Conservation (phyloP, 208 protist genomes). For the Angomonas deanei region DNA sequence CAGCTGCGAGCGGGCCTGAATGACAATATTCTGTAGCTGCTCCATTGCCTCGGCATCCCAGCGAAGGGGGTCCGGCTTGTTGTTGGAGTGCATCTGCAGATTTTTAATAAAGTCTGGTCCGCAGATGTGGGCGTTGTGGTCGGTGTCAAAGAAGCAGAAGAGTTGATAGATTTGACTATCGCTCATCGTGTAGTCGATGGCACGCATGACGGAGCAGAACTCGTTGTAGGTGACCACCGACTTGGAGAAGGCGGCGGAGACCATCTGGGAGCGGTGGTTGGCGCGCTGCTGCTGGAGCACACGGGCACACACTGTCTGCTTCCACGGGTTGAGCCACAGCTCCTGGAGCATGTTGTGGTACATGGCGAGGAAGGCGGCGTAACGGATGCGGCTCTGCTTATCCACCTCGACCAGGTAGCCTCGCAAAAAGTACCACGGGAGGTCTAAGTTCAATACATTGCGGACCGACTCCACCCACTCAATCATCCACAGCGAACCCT, state of each 20-base stretch:
- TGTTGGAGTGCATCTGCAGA: slow-evolving; percentile 34
- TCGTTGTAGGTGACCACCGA: slow-evolving; percentile 76
- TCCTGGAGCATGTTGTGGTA: slow-evolving; percentile 73
- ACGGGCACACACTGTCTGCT: slow-evolving; percentile 44
- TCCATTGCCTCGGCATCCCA: slow-evolving; percentile 84
- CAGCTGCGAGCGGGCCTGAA: slow-evolving; percentile 74
- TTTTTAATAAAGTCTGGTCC: slow-evolving; percentile 67
- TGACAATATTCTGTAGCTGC: slow-evolving; percentile 82
- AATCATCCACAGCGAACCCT: slow-evolving; percentile 87
- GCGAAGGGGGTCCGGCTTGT: slow-evolving; percentile 52
- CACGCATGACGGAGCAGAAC: slow-evolving; percentile 82
- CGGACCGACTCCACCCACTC: slow-evolving; percentile 88
- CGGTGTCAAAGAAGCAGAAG: slow-evolving; percentile 67
- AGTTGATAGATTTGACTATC: slow-evolving; percentile 82
- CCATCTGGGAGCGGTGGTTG: slow-evolving; percentile 74
- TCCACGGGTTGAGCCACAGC: slow-evolving; percentile 69
- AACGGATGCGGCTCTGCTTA: slow-evolving; percentile 60
- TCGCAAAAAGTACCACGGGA: slow-evolving; percentile 87
- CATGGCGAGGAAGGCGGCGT: slow-evolving; percentile 60
- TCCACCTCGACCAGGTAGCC: slow-evolving; percentile 76
- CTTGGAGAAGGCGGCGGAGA: slow-evolving; percentile 70
- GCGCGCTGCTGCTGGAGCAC: slow-evolving; percentile 74
- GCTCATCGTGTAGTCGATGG: slow-evolving; percentile 80
- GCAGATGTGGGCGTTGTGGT: slow-evolving; percentile 50
- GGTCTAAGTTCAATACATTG: slow-evolving; percentile 76